Percentiles rank a stretch among this genome's conserved stretches.
These are phyloP conservation scores for Penicillium sp. DNA, from an alignment of 2,329 filamentous ascomycete genomes.

Conservation along the genomic window DNA sequence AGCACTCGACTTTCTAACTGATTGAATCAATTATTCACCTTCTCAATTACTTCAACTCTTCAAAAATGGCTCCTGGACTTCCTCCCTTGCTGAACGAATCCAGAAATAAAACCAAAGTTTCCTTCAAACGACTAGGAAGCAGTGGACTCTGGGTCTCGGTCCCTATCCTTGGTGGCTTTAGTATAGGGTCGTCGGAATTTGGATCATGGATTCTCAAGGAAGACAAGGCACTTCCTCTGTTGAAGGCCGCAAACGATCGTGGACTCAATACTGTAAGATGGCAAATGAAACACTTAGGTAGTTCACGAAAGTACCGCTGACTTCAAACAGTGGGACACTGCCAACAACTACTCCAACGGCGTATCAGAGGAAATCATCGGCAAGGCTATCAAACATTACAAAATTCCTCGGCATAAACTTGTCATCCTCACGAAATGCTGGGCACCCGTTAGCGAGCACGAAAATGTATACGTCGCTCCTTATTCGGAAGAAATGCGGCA, in stretches of 20 bases:
- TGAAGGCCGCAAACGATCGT: constrained; percentile 27
- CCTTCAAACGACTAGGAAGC: constrained; percentile 24
- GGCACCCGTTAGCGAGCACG: constrained; percentile 45
- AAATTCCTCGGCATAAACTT: constrained; percentile 62
- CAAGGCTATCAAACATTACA: constrained; percentile 65
- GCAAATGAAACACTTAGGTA: too few species aligned
- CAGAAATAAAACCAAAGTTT: background rate
- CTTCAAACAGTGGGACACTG: constrained; percentile 37
- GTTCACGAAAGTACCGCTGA: background rate
- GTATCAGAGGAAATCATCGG: constrained; percentile 59
- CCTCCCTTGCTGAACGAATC: background rate
- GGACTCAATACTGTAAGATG: constrained; percentile 28
- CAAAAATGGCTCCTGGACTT: background rate
- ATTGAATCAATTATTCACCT: background rate
- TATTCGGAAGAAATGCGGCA: constrained; percentile 48
- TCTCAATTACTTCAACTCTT: background rate
- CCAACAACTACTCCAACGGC: constrained; percentile 62
- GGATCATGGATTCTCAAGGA: constrained; percentile 25
- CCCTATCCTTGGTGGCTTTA: constrained; percentile 33
- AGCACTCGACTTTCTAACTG: background rate
- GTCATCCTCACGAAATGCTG: constrained; percentile 64
- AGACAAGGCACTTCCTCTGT: constrained; percentile 26
- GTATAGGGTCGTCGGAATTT: constrained; percentile 21
- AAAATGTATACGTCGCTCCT: constrained; percentile 41
- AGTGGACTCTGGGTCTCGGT: constrained; percentile 35